Percentiles rank a stretch among this genome's conserved stretches.
Evolutionary conservation across 345 rosid genomes (phyloP).

Genomic region (Brassica napus): Da-Ae NC_063452.1:4177501-4178000

Average conservation of each 20-base stretch:
- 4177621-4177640: background rate
- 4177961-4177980: background rate
- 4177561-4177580: conserved; percentile 17
- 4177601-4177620: background rate
- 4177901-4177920: background rate
- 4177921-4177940: background rate
- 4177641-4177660: background rate
- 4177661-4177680: background rate
- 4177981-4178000: conserved; percentile 25
- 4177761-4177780: background rate
- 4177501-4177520: background rate
- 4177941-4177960: background rate
- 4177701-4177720: background rate
- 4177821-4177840: background rate
- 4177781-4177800: background rate
- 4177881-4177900: conserved; percentile 12
- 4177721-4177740: conserved; percentile 2
- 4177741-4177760: background rate
- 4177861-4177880: background rate
- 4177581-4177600: background rate
- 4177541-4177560: background rate
- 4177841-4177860: background rate
- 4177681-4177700: conserved; percentile 39
- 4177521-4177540: background rate
- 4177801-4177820: background rate